Base-by-base conservation (phyloP, 257 asterid species). In the Salvia hispanica region DNA sequence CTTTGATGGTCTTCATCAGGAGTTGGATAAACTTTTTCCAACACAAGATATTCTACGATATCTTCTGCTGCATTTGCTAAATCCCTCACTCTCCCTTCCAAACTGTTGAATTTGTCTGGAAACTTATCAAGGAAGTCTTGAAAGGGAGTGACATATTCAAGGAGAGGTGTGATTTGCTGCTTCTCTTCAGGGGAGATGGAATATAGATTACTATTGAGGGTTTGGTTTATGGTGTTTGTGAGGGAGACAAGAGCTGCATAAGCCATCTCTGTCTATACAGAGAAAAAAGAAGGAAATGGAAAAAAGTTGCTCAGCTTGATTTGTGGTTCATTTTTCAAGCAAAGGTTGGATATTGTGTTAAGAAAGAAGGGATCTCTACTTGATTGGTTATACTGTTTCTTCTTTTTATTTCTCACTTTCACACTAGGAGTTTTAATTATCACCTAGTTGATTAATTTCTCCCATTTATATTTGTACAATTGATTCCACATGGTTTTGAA, bases 191-290 rank as follows among this genome's bases (percentile, higher is more conserved):
- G 9, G 7, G 53, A 53, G 7, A 21, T 25, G 40, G 63, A 42
- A 36, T n/a, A n/a, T 12, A 25, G 57, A 5, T 16, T 2, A 5
- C 2, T 37, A 14, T 48, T 34, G 0, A 48, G 47, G 59, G 50
- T 9, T 2, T 0, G 11, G 1, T 48, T 3, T 33, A 37, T 48
- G 12, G 70, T 64, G 25, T 50, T 21, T 50, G 1, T 18, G 9
- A 64, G 60, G 3, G 67, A 62, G 28, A 18, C 31, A 2, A 62
- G 54, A 43, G 67, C 11, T 18, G 37, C 53, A 43, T 62, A 62
- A 11, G 54, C 54, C 67, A 44, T 56, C 36, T 47, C 12, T 47
- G 21, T 4, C 6, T 4, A 34, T 5, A 5, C 6, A 3, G 39
- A 34, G 1, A 25, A 25, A 25, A 25, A 18, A 18, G 21, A 18